phyloP scores from a whole-genome alignment of 176 grass and related monocot species.

The Secale cereale region DNA sequence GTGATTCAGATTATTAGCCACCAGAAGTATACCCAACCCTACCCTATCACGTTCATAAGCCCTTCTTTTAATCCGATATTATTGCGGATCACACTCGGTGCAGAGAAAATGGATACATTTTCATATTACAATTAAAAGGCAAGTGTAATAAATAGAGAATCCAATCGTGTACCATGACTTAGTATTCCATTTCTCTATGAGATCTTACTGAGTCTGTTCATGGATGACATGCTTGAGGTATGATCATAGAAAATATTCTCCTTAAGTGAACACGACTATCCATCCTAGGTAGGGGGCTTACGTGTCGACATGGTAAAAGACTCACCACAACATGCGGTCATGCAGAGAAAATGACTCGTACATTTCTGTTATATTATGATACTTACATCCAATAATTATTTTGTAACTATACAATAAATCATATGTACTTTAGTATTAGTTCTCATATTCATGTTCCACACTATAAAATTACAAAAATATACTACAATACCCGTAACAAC shows the following conservation, averaged over 20 bases:
- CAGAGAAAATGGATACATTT: not conserved
- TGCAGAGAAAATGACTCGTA: not conserved
- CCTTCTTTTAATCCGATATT: not conserved
- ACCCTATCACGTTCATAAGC: no score
- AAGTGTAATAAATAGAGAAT: not conserved
- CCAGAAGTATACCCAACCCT: no score
- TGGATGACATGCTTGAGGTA: no score
- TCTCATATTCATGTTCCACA: no score
- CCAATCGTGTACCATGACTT: not conserved
- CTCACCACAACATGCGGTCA: not conserved
- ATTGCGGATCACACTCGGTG: not conserved
- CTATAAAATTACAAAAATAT: not conserved
- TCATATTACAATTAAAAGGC: not conserved
- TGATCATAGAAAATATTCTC: no score
- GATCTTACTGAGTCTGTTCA: not conserved
- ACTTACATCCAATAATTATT: no score
- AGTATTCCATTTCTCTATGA: not conserved
- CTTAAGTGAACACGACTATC: no score
- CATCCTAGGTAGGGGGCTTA: no score
- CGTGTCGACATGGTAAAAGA: no score
- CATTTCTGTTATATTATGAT: not conserved
- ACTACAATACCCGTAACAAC: not conserved
- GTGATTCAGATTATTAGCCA: no score
- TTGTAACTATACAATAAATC: no score
- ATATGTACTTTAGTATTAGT: no score